phyloP scores from a whole-genome alignment of 495 filamentous ascomycete species.

The Neurospora sp. region DNA sequence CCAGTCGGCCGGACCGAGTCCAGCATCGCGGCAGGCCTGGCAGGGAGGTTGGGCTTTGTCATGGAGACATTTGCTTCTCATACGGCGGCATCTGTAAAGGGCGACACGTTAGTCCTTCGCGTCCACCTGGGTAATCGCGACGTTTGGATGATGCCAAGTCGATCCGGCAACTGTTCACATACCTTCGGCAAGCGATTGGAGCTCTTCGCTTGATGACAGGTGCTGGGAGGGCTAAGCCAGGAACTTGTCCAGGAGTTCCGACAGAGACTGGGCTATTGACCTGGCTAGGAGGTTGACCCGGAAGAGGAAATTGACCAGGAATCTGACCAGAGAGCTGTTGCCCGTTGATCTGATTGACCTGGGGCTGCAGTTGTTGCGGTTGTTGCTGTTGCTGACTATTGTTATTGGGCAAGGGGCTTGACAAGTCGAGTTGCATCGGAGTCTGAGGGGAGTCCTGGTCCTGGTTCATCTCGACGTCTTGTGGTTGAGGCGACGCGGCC shows the following conservation, averaged over 20 bases:
- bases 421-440: neutral
- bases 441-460: neutral
- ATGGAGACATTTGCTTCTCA: slow-evolving; percentile 41
- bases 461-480: neutral
- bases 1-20: slow-evolving; percentile 32
- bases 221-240: neutral
- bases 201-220: slow-evolving; percentile 32
- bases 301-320: neutral
- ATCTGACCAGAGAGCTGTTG: neutral
- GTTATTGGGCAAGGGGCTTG: neutral
- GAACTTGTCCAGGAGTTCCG: neutral
- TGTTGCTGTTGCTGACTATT: neutral
- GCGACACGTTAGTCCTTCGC: neutral
- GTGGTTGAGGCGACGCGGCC: slow-evolving; percentile 8
- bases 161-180: slow-evolving; percentile 11
- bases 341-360: neutral
- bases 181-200: slow-evolving; percentile 42
- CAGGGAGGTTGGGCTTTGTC: slow-evolving; percentile 34
- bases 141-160: neutral
- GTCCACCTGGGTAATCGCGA: neutral
- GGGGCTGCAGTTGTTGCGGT: neutral
- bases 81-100: slow-evolving; percentile 35
- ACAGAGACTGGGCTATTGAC: neutral
- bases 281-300: neutral
- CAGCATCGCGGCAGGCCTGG: slow-evolving; percentile 32